Evolutionary conservation across 176 grass and related monocot genomes (phyloP).

Genomic region (Bothriochloa decipiens): DNA sequence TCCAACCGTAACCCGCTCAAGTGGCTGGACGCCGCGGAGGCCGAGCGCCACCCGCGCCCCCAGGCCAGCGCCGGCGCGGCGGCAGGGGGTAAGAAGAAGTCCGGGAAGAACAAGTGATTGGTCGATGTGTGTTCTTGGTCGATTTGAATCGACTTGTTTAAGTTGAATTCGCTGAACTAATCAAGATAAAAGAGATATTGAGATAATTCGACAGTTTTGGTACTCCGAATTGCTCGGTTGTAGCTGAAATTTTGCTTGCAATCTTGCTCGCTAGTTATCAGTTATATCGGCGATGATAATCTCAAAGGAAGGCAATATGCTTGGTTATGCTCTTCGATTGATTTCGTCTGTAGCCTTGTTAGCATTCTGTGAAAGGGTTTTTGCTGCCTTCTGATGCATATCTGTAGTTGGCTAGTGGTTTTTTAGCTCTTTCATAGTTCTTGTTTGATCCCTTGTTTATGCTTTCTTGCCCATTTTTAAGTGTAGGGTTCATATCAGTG

Average conservation of each 20-base stretch:
- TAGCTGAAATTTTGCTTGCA: slow-evolving; percentile 12
- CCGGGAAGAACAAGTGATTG: slow-evolving; percentile 72
- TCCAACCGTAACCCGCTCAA: slow-evolving; percentile 82
- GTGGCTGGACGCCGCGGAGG: slow-evolving; percentile 79
- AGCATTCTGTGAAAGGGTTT: background rate
- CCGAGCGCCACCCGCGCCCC: slow-evolving; percentile 79
- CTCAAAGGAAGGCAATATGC: background rate
- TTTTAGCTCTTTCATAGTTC: too few species aligned
- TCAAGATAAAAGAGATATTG: slow-evolving; percentile 18
- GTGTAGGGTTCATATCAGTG: background rate
- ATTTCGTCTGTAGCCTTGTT: background rate
- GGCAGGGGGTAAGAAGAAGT: slow-evolving; percentile 71
- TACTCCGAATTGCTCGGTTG: background rate
- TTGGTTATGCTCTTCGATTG: background rate
- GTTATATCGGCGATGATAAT: background rate
- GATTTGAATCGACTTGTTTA: slow-evolving; percentile 21
- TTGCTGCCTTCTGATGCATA: background rate
- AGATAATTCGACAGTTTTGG: background rate
- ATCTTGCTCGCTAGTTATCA: background rate
- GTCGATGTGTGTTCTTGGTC: background rate
- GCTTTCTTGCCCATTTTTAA: background rate
- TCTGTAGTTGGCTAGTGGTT: background rate
- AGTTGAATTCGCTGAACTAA: slow-evolving; percentile 18
- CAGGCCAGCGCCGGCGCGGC: slow-evolving; percentile 39
- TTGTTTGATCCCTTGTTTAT: too few species aligned